Conservation (phyloP, 2,329 filamentous ascomycete genomes). For the Aspergillus phoenicis region DNA sequence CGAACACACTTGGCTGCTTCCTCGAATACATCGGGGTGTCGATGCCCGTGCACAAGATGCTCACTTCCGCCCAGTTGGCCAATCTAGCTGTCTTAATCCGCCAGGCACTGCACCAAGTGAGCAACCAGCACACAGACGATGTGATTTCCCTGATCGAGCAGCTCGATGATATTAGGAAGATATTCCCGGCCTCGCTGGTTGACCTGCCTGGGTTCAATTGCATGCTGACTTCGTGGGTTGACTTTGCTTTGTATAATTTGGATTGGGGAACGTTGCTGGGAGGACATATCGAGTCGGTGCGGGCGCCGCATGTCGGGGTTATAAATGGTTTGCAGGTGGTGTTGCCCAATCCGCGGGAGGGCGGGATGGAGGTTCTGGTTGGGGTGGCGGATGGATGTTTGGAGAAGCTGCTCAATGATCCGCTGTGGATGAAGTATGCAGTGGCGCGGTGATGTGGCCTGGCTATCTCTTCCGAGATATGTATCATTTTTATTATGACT, state of each 20-base stretch:
- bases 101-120: constrained; percentile 33
- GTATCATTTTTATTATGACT: background rate
- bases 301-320: constrained; percentile 35
- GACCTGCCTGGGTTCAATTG: constrained; percentile 41
- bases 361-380: constrained; percentile 39
- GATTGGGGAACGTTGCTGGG: constrained; percentile 38
- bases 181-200: constrained; percentile 38
- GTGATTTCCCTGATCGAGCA: constrained; percentile 34
- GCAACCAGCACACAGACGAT: constrained; percentile 34
- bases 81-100: constrained; percentile 41
- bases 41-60: constrained; percentile 30
- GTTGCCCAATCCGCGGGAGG: constrained; percentile 35
- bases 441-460: constrained; percentile 7
- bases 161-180: constrained; percentile 35
- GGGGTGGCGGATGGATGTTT: constrained; percentile 36
- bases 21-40: constrained; percentile 39
- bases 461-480: background rate
- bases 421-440: constrained; percentile 32
- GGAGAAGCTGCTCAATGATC: constrained; percentile 33
- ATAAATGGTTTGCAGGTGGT: constrained; percentile 39
- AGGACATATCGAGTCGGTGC: constrained; percentile 32
- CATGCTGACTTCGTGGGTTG: constrained; percentile 38
- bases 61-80: constrained; percentile 32
- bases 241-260: constrained; percentile 37
- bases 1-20: constrained; percentile 43